Evolutionary conservation across 257 asterid genomes (phyloP).

Genomic region (Nicotiana paniculata): DNA sequence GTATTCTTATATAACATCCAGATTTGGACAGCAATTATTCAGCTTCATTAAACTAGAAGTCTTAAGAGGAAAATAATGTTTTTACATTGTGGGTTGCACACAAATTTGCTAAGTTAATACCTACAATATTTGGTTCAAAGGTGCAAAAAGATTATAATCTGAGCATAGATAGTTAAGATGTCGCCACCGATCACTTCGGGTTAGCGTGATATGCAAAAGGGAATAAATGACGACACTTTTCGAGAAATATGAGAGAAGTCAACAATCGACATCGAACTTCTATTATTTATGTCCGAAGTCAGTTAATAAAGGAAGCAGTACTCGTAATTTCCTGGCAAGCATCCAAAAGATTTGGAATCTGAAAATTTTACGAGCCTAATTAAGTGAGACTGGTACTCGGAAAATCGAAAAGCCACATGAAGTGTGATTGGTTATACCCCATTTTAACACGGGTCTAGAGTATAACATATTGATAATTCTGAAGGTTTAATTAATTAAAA

Average conservation of each 20-base stretch:
- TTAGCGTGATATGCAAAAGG: not conserved
- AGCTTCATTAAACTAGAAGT: not conserved
- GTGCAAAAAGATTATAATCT: not conserved
- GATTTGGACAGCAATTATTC: not conserved
- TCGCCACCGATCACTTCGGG: not conserved
- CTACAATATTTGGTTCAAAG: not conserved
- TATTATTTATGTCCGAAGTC: not conserved
- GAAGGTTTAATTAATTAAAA: no score
- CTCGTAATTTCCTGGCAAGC: no score
- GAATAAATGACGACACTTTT: not conserved
- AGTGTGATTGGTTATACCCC: no score
- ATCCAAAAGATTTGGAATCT: not conserved
- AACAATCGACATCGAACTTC: not conserved
- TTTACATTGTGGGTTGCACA: not conserved
- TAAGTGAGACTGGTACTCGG: not conserved
- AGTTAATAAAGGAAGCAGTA: no score
- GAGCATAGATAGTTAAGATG: not conserved
- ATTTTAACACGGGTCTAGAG: no score
- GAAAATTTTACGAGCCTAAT: not conserved
- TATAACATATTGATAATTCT: no score
- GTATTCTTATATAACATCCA: not conserved
- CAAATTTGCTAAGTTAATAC: not conserved
- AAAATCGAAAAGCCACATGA: not conserved
- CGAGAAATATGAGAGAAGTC: not conserved
- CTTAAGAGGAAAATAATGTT: not conserved